phyloP scores from a whole-genome alignment of 352 stramenopile species.

The Pythium phragmitis region DNA sequence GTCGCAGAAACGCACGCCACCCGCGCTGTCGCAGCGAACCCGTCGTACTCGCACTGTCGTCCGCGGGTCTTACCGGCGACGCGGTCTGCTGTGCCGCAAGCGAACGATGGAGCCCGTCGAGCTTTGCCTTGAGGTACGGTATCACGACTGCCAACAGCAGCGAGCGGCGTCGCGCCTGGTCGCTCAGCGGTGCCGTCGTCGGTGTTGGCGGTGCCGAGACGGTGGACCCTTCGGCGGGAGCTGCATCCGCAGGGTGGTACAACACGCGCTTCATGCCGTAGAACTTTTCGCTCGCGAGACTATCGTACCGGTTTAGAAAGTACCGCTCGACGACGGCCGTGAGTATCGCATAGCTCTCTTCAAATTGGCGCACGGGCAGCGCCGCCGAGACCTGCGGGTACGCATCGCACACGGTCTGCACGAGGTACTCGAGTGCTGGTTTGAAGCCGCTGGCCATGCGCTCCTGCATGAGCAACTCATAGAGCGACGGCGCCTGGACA shows the following conservation, averaged over 20 bases:
- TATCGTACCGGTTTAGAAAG: constrained; percentile 76
- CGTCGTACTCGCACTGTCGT: not conserved
- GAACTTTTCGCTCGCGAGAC: constrained; percentile 78
- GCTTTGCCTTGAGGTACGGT: constrained; percentile 78
- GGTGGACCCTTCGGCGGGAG: not conserved
- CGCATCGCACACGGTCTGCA: constrained; percentile 68
- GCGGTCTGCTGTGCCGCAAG: constrained; percentile 33
- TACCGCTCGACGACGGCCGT: constrained; percentile 59
- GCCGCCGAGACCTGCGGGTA: constrained; percentile 60
- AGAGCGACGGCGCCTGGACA: constrained; percentile 62
- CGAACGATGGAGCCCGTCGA: constrained; percentile 61
- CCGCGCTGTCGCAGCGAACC: not conserved
- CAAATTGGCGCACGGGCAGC: constrained; percentile 61
- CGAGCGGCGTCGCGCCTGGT: constrained; percentile 43
- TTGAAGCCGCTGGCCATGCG: constrained; percentile 77
- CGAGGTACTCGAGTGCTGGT: constrained; percentile 72
- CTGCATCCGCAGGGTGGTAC: constrained; percentile 20
- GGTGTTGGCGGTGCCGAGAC: constrained; percentile 3
- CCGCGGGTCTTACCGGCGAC: not conserved
- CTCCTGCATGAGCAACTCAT: constrained; percentile 88
- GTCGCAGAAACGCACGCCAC: constrained; percentile 43
- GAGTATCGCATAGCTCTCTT: constrained; percentile 81
- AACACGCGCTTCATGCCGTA: constrained; percentile 85
- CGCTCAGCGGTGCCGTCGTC: constrained; percentile 42
- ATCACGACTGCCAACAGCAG: constrained; percentile 67